Evolutionary conservation across 306 rosid species (phyloP).

Genomic region (Cucurbita maxima): DNA sequence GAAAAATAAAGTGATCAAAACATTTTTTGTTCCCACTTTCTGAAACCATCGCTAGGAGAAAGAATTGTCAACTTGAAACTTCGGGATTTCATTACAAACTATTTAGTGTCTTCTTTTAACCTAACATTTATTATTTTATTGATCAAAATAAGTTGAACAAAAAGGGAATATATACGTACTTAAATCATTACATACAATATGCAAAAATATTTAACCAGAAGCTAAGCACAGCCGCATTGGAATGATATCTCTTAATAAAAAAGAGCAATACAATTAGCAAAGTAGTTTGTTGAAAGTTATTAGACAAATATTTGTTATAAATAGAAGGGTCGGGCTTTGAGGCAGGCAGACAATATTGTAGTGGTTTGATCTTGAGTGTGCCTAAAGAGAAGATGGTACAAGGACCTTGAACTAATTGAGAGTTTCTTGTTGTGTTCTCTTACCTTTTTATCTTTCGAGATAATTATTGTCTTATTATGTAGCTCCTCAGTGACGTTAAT

Average conservation of each 20-base stretch:
- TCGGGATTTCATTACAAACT: background rate
- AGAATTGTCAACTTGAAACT: background rate
- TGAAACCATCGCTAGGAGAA: background rate
- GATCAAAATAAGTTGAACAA: background rate
- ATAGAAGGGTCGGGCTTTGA: background rate
- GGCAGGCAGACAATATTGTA: background rate
- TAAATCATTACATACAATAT: background rate
- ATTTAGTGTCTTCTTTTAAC: background rate
- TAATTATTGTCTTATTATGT: background rate
- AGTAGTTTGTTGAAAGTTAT: background rate
- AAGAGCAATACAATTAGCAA: background rate
- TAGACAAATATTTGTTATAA: background rate
- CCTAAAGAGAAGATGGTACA: background rate
- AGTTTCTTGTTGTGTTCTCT: background rate
- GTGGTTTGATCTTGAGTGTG: background rate
- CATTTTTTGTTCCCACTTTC: background rate
- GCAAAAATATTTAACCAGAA: background rate
- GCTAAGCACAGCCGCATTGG: background rate
- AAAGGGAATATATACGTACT: background rate
- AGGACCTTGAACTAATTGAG: background rate
- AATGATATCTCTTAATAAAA: background rate
- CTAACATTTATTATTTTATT: background rate
- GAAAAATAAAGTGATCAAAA: background rate
- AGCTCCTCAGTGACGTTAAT: background rate
- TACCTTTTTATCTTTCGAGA: background rate